Base-by-base conservation (phyloP, 2,329 filamentous ascomycete species). In the Botryotinia globosa region DNA sequence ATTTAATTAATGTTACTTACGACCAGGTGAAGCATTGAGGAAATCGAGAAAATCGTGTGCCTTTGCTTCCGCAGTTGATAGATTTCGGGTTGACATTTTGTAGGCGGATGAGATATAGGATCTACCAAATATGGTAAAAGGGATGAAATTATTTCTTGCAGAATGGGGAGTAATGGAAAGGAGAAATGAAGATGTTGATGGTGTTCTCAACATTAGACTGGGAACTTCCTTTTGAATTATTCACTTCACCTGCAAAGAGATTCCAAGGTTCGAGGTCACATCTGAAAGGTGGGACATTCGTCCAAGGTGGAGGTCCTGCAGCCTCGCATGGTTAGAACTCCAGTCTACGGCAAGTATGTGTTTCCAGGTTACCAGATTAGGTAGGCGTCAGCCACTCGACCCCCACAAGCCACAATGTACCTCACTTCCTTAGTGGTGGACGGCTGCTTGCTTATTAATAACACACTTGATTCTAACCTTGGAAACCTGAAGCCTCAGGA, bases 11-110 rank as follows among this genome's bases (percentile, higher is more conserved):
- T 69, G 61, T 62, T 67, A 82, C 89, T 78, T 87, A 97, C 94
- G 95, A 70, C 94, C 97, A 20, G 96, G 96, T 73, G 94, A 98
- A 75, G 91, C 92, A 83, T 98, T 97, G 82, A 98, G 91, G 84
- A 97, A 98, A 83, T 93, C 91, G 80, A 97, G 84, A 82, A 98
- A 97, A 85, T 97, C 93, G 63, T 78, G 72, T 80, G 83, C 80
- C 74, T 79, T 77, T n/a, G 78, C 77, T 54, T 74, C 69, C n/a
- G 79, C 75, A n/a, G 78, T 65, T 29, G 77, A 77, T 62, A 76
- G 58, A 22, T 74, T 72, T 61, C 77, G 78, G 25, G 73, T 54
- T 18, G 75, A 42, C 79, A 80, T 80, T 68, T 67, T 78, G 73
- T 73, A 63, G 10, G 69, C 44, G 45, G 48, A 45, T 20, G 71